phyloP scores from a whole-genome alignment of 2,329 filamentous ascomycete genomes.

The Aspergillus fischeri region DNA sequence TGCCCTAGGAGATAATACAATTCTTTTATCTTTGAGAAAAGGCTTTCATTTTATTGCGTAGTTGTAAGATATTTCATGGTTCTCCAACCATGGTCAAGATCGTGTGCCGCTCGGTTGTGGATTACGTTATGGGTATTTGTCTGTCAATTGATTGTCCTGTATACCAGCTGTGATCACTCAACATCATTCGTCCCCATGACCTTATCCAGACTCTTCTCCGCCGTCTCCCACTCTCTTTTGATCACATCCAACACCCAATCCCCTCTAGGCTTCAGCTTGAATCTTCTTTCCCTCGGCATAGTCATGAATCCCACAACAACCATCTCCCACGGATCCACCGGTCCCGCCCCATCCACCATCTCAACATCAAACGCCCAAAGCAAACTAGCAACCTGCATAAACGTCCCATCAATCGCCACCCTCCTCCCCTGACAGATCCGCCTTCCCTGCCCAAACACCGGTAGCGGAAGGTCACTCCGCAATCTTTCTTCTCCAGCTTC shows the following conservation, averaged over 20 bases:
- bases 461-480: constrained; percentile 16
- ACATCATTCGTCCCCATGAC: constrained; percentile 18
- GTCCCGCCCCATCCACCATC: constrained; percentile 5
- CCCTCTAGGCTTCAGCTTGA: constrained; percentile 18
- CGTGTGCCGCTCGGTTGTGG: too few relatives aligned
- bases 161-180: constrained; percentile 1
- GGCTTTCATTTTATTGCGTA: too few relatives aligned
- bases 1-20: too few relatives aligned
- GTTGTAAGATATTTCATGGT: too few relatives aligned
- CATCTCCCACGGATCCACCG: constrained; percentile 21
- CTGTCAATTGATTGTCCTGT: too few relatives aligned
- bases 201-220: constrained; percentile 13
- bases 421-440: constrained; percentile 21
- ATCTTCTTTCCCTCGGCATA: constrained; percentile 14
- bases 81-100: too few relatives aligned
- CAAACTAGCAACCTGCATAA: constrained; percentile 18
- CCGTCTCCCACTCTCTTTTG: constrained; percentile 12
- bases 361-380: constrained; percentile 23
- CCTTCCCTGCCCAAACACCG: constrained; percentile 19
- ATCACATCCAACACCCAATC: constrained; percentile 13
- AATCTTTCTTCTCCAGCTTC: constrained; percentile 2
- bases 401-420: constrained; percentile 19
- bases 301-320: constrained; percentile 22
- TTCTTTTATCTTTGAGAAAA: too few relatives aligned
- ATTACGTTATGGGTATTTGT: too few relatives aligned